Evolutionary conservation across 441 rosid genomes (phyloP).

Genomic region (Iberis amara): DNA sequence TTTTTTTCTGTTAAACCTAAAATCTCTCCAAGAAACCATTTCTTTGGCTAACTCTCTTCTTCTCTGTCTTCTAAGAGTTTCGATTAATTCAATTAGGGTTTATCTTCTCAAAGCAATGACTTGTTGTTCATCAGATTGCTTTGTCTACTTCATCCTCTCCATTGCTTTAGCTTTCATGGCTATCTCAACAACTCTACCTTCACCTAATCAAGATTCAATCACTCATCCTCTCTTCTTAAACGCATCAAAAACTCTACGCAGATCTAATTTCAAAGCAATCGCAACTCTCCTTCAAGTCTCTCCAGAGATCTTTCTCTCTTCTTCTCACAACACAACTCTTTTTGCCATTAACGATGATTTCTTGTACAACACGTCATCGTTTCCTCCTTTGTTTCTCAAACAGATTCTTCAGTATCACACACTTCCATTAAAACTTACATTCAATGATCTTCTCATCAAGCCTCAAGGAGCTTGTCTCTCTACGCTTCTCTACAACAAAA

Average conservation of each 20-base stretch:
- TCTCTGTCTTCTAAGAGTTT: not conserved
- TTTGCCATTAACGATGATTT: slow-evolving; percentile 63
- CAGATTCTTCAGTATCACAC: slow-evolving; percentile 66
- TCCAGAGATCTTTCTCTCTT: slow-evolving; percentile 52
- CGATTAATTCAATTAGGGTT: not conserved
- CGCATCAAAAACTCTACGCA: slow-evolving; percentile 48
- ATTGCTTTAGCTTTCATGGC: slow-evolving; percentile 61
- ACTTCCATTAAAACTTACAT: slow-evolving; percentile 44
- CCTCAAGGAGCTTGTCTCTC: slow-evolving; percentile 51
- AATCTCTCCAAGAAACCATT: slow-evolving; percentile 9
- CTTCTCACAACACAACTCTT: slow-evolving; percentile 53
- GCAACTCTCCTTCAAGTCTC: slow-evolving; percentile 55
- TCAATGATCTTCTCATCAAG: slow-evolving; percentile 42
- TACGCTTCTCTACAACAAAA: slow-evolving; percentile 48
- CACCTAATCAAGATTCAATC: slow-evolving; percentile 26
- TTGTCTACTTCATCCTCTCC: slow-evolving; percentile 53
- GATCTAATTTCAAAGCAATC: slow-evolving; percentile 54
- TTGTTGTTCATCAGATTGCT: slow-evolving; percentile 43
- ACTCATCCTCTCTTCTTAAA: slow-evolving; percentile 38
- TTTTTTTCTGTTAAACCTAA: not conserved
- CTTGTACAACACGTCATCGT: slow-evolving; percentile 40
- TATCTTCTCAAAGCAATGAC: slow-evolving; percentile 28
- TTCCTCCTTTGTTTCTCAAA: slow-evolving; percentile 49
- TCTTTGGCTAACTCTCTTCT: slow-evolving; percentile 16
- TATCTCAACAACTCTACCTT: slow-evolving; percentile 49